These are phyloP conservation scores for Aspergillus ellipticus DNA, from an alignment of 495 filamentous ascomycete genomes.

Conservation along the genomic window DNA sequence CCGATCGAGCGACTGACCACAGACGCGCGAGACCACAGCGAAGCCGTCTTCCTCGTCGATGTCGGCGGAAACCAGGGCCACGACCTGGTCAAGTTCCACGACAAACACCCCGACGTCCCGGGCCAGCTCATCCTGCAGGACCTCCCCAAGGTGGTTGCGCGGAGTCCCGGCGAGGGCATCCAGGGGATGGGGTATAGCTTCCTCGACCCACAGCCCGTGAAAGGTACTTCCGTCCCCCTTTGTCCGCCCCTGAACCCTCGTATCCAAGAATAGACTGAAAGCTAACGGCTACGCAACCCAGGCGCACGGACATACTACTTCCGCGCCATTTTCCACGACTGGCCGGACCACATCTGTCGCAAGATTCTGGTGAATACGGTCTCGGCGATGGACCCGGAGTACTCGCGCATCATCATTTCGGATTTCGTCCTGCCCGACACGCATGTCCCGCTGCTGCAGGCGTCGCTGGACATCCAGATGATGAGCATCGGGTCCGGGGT, in stretches of 20 bases:
- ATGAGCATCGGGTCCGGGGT: slow-evolving; percentile 41
- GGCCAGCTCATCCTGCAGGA: slow-evolving; percentile 32
- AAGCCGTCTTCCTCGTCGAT: slow-evolving; percentile 38
- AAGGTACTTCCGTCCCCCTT: slow-evolving; percentile 11
- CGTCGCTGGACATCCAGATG: slow-evolving; percentile 44
- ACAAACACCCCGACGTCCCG: slow-evolving; percentile 16
- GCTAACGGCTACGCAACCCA: slow-evolving; percentile 5
- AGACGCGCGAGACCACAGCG: slow-evolving; percentile 15
- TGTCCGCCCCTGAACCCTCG: not conserved
- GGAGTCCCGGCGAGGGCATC: slow-evolving; percentile 14
- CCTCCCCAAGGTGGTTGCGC: slow-evolving; percentile 29
- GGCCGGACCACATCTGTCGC: slow-evolving; percentile 39
- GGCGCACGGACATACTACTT: slow-evolving; percentile 41
- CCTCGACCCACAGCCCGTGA: slow-evolving; percentile 32
- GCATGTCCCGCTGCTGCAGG: slow-evolving; percentile 27
- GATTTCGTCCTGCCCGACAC: slow-evolving; percentile 40
- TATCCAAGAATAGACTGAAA: not conserved
- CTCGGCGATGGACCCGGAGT: slow-evolving; percentile 31
- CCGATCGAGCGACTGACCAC: slow-evolving; percentile 26
- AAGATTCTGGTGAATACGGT: slow-evolving; percentile 34
- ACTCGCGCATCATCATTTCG: slow-evolving; percentile 37
- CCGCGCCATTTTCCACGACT: slow-evolving; percentile 45
- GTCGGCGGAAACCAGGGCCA: slow-evolving; percentile 42
- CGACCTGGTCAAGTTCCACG: slow-evolving; percentile 28
- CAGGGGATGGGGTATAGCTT: slow-evolving; percentile 35